phyloP scores from a whole-genome alignment of 768 basidiomycete species.

The Hygrocybe punicea region DNA sequence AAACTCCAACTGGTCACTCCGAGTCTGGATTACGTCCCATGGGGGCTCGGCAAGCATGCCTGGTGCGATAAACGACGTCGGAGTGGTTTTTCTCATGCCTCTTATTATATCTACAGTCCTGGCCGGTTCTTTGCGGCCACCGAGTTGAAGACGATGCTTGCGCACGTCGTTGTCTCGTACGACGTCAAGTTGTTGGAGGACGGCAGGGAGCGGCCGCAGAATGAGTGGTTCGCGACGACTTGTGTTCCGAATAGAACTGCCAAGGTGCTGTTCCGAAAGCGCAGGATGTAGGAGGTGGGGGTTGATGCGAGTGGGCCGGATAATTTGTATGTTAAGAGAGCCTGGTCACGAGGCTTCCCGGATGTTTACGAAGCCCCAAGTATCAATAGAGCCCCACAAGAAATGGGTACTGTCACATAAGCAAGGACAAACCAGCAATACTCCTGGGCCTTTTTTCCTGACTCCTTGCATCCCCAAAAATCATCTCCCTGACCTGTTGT shows the following conservation, averaged over 20 bases:
- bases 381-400: too few species aligned
- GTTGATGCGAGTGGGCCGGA: background rate
- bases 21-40: constrained; percentile 27
- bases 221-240: constrained; percentile 22
- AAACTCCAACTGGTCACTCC: constrained; percentile 38
- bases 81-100: constrained; percentile 3
- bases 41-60: constrained; percentile 9
- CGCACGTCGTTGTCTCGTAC: constrained; percentile 39
- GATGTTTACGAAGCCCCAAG: too few species aligned
- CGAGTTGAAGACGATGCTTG: constrained; percentile 43
- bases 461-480: too few species aligned
- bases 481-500: too few species aligned
- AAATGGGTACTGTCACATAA: too few species aligned
- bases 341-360: too few species aligned
- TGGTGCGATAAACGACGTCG: background rate
- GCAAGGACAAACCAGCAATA: too few species aligned
- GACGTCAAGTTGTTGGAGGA: constrained; percentile 36
- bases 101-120: constrained; percentile 20
- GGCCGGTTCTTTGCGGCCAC: constrained; percentile 9
- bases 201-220: constrained; percentile 25
- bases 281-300: background rate
- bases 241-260: constrained; percentile 24
- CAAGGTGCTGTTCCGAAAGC: constrained; percentile 28
- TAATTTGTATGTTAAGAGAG: too few species aligned
- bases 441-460: too few species aligned